These are phyloP conservation scores for Cochlearia excelsa DNA, from an alignment of 345 rosid genomes.

Conservation along the genomic window DNA sequence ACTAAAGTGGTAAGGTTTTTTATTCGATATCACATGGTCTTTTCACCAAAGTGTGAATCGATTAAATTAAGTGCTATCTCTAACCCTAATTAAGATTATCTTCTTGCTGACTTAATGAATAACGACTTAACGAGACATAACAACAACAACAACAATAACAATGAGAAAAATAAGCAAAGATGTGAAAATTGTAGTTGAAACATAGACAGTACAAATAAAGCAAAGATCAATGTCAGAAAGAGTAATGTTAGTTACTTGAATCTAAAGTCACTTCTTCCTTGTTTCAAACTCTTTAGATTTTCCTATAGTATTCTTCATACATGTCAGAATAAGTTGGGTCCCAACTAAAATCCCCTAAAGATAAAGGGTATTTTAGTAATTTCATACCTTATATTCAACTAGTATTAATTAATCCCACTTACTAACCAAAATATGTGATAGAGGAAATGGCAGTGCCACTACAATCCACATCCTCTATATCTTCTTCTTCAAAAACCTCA, in stretches of 20 bases:
- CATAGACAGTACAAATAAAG: constrained; percentile 27
- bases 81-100: too few species aligned
- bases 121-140: not conserved
- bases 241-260: constrained; percentile 33
- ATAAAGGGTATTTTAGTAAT: constrained; percentile 40
- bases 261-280: constrained; percentile 37
- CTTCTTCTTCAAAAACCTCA: constrained; percentile 44
- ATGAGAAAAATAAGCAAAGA: constrained; percentile 18
- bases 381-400: not conserved
- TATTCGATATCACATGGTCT: constrained; percentile 4
- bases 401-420: constrained; percentile 18
- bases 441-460: constrained; percentile 34
- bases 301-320: constrained; percentile 34
- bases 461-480: constrained; percentile 27
- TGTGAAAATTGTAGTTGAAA: constrained; percentile 20
- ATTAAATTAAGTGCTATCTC: not conserved
- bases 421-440: constrained; percentile 5
- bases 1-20: constrained; percentile 5
- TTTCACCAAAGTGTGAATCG: not conserved
- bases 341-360: constrained; percentile 32
- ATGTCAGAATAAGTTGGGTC: constrained; percentile 35
- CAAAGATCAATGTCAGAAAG: constrained; percentile 31
- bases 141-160: too few species aligned
- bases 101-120: not conserved
- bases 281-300: constrained; percentile 25